Evolutionary conservation across 371 early-diverging fungal genomes (phyloP), one percentile per base, ranked within the genome.

Genomic region (Syncephalastrum monosporum): DNA sequence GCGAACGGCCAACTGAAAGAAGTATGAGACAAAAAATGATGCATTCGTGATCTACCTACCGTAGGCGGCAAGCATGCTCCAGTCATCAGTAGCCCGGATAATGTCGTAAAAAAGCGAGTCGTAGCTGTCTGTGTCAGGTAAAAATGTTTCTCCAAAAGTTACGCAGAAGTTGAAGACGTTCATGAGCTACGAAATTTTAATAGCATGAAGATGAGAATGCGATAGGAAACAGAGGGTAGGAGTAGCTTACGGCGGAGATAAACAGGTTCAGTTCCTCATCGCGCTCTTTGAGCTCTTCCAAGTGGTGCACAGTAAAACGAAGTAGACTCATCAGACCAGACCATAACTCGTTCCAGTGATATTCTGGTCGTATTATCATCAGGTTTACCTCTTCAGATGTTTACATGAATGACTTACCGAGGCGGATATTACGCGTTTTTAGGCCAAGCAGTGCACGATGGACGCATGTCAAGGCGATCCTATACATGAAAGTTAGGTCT

Each of bases 341-440:
- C 83, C 83, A 83, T 42, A 81, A 55, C 52, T 80, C 76, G 4
- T 61, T 54, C 83, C 83, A 83, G 33, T 81, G 82, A 45, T 83
- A 83, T 6, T 73, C 10, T 19, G 23, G 46, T 14, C 15, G 5
- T 27, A 15, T 13, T 13, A 5, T 46, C 13, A 33, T 33, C 10
- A 33, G 12, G 10, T 57, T 71, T 74, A n/a, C 81, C 69, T 29
- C 77, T 15, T 47, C 7, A 27, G 5, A 27, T 27, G 27, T 19
- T 16, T 6, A 16, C 7, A 2, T 53, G 10, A 6, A 10, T 33
- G 16, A 24, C 65, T 58, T 71, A 79, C 82, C 72, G 25, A 83
- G 63, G 14, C 74, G 68, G 17, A 77, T 74, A 16, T 71, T 67
- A 3, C 72, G 64, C 15, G 68, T 64, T 19, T 71, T 72, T 50